A percentile compares a stretch with the other conserved stretches of the same genome.
These are phyloP conservation scores for Malassezia yamatoensis DNA, from an alignment of 1,284 basidiomycete species.

Conservation along the genomic window DNA sequence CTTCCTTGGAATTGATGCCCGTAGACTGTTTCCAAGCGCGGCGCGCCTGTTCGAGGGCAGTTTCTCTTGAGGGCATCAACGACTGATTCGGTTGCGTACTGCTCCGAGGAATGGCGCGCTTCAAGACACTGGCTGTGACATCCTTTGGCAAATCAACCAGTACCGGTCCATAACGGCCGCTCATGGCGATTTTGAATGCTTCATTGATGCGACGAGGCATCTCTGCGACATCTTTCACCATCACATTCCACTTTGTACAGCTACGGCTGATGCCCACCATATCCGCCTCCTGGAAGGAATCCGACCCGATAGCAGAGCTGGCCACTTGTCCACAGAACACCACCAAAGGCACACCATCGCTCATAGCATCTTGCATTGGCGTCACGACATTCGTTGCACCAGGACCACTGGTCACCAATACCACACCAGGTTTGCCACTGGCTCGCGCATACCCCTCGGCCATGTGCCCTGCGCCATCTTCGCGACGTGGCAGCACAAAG, in stretches of 20 bases:
- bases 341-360: conserved; percentile 85
- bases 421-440: conserved; percentile 93
- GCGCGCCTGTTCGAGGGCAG: conserved; percentile 21
- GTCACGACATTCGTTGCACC: conserved; percentile 97
- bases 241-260: conserved; percentile 99
- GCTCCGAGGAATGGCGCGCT: conserved; percentile 73
- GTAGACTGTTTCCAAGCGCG: background rate
- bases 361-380: conserved; percentile 92
- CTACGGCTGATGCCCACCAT: conserved; percentile 87
- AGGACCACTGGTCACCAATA: conserved; percentile 93
- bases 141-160: conserved; percentile 97
- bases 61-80: conserved; percentile 38
- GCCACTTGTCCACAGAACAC: conserved; percentile 97
- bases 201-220: conserved; percentile 92
- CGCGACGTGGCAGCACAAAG: conserved; percentile 88
- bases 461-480: conserved; percentile 98
- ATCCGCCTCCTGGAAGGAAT: conserved; percentile 97
- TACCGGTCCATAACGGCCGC: conserved; percentile 89
- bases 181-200: conserved; percentile 97
- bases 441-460: conserved; percentile 94
- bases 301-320: conserved; percentile 90
- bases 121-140: conserved; percentile 82
- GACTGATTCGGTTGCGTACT: conserved; percentile 70
- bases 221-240: conserved; percentile 95
- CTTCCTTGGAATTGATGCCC: background rate